Conservation (phyloP, 768 basidiomycete species). For the Auricularia sp. region DNA sequence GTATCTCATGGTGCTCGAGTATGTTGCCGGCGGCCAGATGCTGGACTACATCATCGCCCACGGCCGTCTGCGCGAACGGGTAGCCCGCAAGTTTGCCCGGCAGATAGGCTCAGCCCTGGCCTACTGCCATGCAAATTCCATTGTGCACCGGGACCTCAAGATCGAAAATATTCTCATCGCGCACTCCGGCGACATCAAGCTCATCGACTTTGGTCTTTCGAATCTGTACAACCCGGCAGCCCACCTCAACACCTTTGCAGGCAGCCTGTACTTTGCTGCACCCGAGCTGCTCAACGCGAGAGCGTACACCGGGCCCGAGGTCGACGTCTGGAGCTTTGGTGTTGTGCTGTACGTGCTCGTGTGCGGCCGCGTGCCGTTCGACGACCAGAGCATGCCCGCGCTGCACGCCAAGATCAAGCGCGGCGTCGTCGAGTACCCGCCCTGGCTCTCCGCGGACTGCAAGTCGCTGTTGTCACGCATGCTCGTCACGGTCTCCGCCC, state of each 20-base stretch:
- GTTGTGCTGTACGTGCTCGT: constrained; percentile 97
- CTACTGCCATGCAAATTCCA: constrained; percentile 30
- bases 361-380: constrained; percentile 97
- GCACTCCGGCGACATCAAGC: constrained; percentile 8
- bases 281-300: constrained; percentile 95
- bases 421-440: constrained; percentile 92
- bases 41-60: constrained; percentile 99
- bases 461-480: constrained; percentile 88
- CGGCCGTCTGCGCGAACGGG: constrained; percentile 87
- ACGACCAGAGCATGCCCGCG: constrained; percentile 98
- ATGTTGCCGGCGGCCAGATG: constrained; percentile 99
- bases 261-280: constrained; percentile 96
- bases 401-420: constrained; percentile 98
- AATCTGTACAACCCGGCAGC: constrained; percentile 13
- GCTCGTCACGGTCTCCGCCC: constrained; percentile 85
- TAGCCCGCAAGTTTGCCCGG: constrained; percentile 93
- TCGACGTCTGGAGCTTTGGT: constrained; percentile 98
- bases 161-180: constrained; percentile 25
- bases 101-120: constrained; percentile 66
- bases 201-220: constrained; percentile 14
- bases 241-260: constrained; percentile 84
- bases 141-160: constrained; percentile 43
- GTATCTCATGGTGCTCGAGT: constrained; percentile 99
- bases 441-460: constrained; percentile 95
- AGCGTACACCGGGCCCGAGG: constrained; percentile 94